phyloP scores from a whole-genome alignment of 2,329 filamentous ascomycete genomes.

The Botrytis sinoallii region DNA sequence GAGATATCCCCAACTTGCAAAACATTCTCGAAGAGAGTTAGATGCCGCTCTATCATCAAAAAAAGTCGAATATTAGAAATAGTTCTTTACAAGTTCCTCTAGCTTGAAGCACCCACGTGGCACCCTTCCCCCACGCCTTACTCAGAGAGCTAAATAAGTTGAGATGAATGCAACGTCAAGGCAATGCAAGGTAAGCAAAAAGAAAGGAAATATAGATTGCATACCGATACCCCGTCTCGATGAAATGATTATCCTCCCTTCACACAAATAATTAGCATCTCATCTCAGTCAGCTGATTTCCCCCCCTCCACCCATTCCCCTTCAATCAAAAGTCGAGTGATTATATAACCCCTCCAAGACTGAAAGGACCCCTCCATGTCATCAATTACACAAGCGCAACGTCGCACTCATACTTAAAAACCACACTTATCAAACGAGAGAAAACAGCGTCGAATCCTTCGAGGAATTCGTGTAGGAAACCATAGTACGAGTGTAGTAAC shows the following conservation, averaged over 20 bases:
- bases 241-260: constrained; percentile 40
- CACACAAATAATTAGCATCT: not conserved
- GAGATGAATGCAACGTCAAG: constrained; percentile 8
- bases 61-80: constrained; percentile 13
- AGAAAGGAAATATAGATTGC: not conserved
- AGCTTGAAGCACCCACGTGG: not conserved
- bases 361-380: constrained; percentile 5
- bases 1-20: constrained; percentile 37
- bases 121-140: not conserved
- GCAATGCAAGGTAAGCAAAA: not conserved
- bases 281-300: not conserved
- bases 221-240: constrained; percentile 38
- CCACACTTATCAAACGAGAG: not conserved
- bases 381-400: constrained; percentile 12
- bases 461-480: not conserved
- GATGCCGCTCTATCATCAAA: constrained; percentile 26
- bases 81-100: constrained; percentile 17
- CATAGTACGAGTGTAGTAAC: not conserved
- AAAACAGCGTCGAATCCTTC: not conserved
- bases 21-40: constrained; percentile 31
- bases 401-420: not conserved
- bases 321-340: not conserved
- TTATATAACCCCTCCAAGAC: not conserved
- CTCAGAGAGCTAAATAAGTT: constrained; percentile 11
- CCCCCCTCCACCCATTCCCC: not conserved